A percentile compares a stretch with the other conserved stretches of the same genome.
Evolutionary conservation across 2,329 filamentous ascomycete genomes (phyloP).

Genomic region (Aspergillus eucalypticola): DNA sequence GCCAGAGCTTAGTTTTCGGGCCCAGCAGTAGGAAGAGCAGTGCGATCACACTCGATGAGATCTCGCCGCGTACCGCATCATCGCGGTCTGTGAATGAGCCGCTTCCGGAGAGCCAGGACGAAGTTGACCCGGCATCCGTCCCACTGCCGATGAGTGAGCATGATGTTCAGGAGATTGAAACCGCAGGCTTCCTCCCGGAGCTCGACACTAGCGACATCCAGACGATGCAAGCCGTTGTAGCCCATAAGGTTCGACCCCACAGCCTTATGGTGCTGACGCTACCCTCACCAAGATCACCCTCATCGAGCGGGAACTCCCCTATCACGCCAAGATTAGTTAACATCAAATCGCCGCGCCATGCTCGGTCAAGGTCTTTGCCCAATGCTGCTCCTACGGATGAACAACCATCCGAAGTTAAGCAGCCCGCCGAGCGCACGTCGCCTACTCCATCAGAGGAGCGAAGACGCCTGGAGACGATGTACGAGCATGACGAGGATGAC

Average conservation of each 20-base stretch:
- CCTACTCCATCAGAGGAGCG: conserved; percentile 30
- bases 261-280: conserved; percentile 46
- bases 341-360: conserved; percentile 31
- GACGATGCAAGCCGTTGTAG: conserved; percentile 39
- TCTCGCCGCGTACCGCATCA: conserved; percentile 6
- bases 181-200: conserved; percentile 66
- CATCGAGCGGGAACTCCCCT: conserved; percentile 28
- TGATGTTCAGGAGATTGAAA: conserved; percentile 70
- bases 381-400: conserved; percentile 34
- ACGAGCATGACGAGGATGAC: conserved; percentile 34
- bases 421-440: conserved; percentile 22
- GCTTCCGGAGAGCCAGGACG: conserved; percentile 19
- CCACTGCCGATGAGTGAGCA: conserved; percentile 34
- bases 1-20: conserved; percentile 25
- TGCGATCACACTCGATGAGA: conserved; percentile 37
- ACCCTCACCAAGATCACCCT: conserved; percentile 30
- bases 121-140: conserved; percentile 35
- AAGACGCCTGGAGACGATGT: conserved; percentile 40
- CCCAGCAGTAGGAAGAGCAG: conserved; percentile 42
- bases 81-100: conserved; percentile 10
- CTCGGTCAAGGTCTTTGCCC: conserved; percentile 54
- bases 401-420: conserved; percentile 15
- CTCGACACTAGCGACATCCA: conserved; percentile 57
- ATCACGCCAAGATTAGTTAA: conserved; percentile 27
- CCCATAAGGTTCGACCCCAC: conserved; percentile 44